Evolutionary conservation across 148 eudicot genomes (phyloP), one percentile per base, ranked within the genome.

Genomic region (Amaranthus cruentus): DNA sequence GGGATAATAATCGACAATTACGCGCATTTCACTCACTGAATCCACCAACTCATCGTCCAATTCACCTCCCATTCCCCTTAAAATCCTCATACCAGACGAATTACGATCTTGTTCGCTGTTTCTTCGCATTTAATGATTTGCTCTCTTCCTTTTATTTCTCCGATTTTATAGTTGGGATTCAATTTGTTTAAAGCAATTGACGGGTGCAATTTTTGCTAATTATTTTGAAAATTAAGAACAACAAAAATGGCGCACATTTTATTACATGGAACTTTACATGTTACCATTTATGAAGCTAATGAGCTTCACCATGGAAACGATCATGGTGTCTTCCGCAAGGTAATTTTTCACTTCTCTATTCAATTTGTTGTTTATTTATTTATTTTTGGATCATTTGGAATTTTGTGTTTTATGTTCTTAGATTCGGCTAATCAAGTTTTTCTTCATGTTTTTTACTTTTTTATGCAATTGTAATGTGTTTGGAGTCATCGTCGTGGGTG

Each of bases 181-280:
- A 6, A 14, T 2, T 21, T 28, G 3, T 18, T 6, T 7, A 63
- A 42, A 9, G 38, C 38, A 28, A 46, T 46, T 52, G 4, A 28
- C 7, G 73, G 55, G 21, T 58, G 43, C 9, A 38, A 8, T 14
- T 51, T 42, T 62, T 10, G 43, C 47, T 47, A 61, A 12, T 73
- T 52, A 44, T 64, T 15, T 7, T 9, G 15, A 63, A 63, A 15
- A 9, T 58, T 2, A 28, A 18, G 14, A 11, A 13, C 58, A 78
- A 58, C 38, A 75, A 56, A 75, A 72, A 92, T 92, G 97, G 87
- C 89, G 64, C 86, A 82, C 64, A 77, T 85, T 54, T 75, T 90
- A 85, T 88, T 92, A 21, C 97, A 92, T 77, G 97, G 97, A 15
- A 92, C 96, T 51, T 84, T 92, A 62, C 93, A 92, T 72, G 93